These are phyloP conservation scores for Sporobolus alterniflorus DNA, from an alignment of 202 grass and related monocot species.

Conservation along the genomic window DNA sequence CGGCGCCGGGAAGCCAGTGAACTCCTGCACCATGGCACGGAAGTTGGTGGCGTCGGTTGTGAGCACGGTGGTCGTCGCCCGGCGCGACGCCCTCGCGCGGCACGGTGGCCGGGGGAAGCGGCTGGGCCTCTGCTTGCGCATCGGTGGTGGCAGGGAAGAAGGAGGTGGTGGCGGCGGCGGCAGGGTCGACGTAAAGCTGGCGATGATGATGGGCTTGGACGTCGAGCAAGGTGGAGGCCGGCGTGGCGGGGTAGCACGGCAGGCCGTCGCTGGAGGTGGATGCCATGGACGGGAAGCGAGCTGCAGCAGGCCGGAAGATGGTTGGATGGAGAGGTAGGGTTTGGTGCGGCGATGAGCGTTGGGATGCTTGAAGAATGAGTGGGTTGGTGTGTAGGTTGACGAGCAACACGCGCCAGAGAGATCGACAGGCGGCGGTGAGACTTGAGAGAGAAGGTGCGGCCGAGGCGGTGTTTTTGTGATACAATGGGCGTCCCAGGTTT, in stretches of 20 bases:
- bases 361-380: constrained; percentile 16
- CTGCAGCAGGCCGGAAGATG: background rate
- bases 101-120: background rate
- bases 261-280: constrained; percentile 56
- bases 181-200: constrained; percentile 35
- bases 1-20: constrained; percentile 75
- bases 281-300: constrained; percentile 44
- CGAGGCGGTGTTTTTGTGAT: background rate
- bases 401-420: constrained; percentile 17
- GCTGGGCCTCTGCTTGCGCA: background rate
- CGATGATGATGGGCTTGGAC: constrained; percentile 22
- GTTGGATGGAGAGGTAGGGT: constrained; percentile 33
- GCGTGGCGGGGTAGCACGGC: constrained; percentile 39
- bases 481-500: background rate
- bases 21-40: constrained; percentile 91
- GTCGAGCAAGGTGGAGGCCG: constrained; percentile 18
- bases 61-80: constrained; percentile 76
- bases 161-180: background rate
- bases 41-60: constrained; percentile 73
- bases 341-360: background rate
- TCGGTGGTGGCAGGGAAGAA: constrained; percentile 6
- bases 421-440: constrained; percentile 6
- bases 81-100: constrained; percentile 67
- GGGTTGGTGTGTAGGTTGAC: constrained; percentile 39
- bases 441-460: constrained; percentile 6